Percentiles rank a stretch among this genome's conserved stretches.
These are phyloP conservation scores for Strobilomyces dryophilus DNA, from an alignment of 768 basidiomycete species.

Conservation along the genomic window DNA sequence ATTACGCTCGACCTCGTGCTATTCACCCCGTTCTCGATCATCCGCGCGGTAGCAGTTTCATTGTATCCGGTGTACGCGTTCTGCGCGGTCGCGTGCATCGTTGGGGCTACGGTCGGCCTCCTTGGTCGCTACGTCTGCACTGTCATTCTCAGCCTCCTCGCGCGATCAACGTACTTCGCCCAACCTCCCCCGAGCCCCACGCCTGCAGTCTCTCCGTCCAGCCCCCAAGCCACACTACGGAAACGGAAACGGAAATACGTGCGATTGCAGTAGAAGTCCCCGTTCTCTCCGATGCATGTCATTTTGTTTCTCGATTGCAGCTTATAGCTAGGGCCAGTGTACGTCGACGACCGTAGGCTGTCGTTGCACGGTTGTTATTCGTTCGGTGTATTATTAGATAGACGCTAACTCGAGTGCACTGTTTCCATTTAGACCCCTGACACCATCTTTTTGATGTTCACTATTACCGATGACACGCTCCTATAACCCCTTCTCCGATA, in stretches of 20 bases:
- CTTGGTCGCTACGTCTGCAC: slow-evolving; percentile 28
- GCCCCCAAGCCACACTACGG: slow-evolving; percentile 14
- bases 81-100: slow-evolving; percentile 51
- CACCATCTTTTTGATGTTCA: not conserved
- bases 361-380: not conserved
- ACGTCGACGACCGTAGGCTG: not conserved
- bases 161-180: slow-evolving; percentile 12
- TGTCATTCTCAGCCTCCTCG: slow-evolving; percentile 8
- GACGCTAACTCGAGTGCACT: not conserved
- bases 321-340: not conserved
- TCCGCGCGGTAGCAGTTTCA: slow-evolving; percentile 37
- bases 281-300: not conserved
- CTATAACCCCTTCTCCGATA: not conserved
- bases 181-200: slow-evolving; percentile 3
- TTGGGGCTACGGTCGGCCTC: slow-evolving; percentile 43
- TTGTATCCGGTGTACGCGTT: slow-evolving; percentile 56
- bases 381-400: too few species aligned
- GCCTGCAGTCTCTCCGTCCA: not conserved
- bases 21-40: slow-evolving; percentile 41
- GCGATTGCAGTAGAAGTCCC: slow-evolving; percentile 19
- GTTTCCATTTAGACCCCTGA: slow-evolving; percentile 9
- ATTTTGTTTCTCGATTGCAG: not conserved
- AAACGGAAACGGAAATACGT: slow-evolving; percentile 22
- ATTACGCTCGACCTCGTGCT: slow-evolving; percentile 41
- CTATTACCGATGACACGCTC: not conserved